Base-by-base conservation (phyloP, 1,284 basidiomycete genomes). In the Tylopilus sp. region DNA sequence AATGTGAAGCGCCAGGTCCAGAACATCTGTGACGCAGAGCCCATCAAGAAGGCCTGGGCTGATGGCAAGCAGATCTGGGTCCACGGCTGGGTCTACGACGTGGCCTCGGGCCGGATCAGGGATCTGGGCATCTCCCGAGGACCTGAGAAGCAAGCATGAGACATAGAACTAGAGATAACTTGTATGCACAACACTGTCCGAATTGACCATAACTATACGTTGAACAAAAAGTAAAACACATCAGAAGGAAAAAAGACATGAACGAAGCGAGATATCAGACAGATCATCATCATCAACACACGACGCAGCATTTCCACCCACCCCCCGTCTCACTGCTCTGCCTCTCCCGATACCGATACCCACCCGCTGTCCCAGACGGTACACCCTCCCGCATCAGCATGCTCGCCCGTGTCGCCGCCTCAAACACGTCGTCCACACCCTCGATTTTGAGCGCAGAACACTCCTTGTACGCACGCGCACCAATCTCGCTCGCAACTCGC, bases 381-480 rank as follows among this genome's bases (percentile, higher is more conserved):
- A 89, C 91, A 6, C 91, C 92, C 68, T 96, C 95, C 51, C 95
- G 87, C 86, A 97, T 96, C 63, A 97, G 82, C 93, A 98, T 97
- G 74, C 95, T 96, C 47, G 95, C 95, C 47, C 96, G 86, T 24
- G 96, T 98, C 38, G 96, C 96, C 0, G 94, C 92, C 83, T 98
- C 96, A 71, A 98, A 98, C 49, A 98, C 94, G 71, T 96, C 93
- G 80, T 98, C 96, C 18, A 98, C 96, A 56, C 96, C 96, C 79
- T 96, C 91, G 72, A 96, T 96, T 78, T 91, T 91, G 60, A 98
- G 84, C 29, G 96, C 93, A 4, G 93, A 95, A 75, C 96, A 98
- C 79, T 98, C 96, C 80, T 95, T 95, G 84, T 97, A 98, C 53
- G 89, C 93, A 36, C 95, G 88, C 29, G 96, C 96, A 49, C 95